These are phyloP conservation scores for Trypanosoma grayi DNA, from an alignment of 208 protist species.

Conservation along the genomic window DNA sequence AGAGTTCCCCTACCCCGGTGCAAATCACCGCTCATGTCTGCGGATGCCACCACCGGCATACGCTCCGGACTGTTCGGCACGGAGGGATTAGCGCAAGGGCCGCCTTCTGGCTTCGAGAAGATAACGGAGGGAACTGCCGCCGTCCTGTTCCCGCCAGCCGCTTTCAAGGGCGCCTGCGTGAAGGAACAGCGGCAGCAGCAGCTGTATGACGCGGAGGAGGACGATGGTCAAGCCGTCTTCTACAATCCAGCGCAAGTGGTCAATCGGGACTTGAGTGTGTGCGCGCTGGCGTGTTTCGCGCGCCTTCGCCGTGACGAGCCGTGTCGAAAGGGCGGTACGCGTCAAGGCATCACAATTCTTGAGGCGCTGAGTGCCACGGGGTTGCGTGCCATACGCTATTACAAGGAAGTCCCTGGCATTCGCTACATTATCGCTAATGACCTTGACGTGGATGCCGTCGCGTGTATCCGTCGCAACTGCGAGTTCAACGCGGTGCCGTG, in stretches of 20 bases:
- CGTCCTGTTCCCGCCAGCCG: constrained; percentile 74
- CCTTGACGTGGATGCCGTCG: constrained; percentile 93
- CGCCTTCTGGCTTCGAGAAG: constrained; percentile 60
- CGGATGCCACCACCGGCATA: constrained; percentile 1
- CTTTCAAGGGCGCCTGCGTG: constrained; percentile 12
- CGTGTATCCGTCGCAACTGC: constrained; percentile 95
- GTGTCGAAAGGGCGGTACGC: constrained; percentile 55
- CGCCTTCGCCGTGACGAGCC: constrained; percentile 46
- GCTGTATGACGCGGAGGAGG: neutral
- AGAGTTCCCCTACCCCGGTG: no score
- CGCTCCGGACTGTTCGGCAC: constrained; percentile 66
- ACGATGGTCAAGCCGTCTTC: constrained; percentile 90
- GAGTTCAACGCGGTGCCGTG: constrained; percentile 91
- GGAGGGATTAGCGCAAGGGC: constrained; percentile 50
- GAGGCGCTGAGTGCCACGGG: constrained; percentile 98
- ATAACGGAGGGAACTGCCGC: constrained; percentile 75
- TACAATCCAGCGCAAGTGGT: constrained; percentile 98
- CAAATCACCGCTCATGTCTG: neutral
- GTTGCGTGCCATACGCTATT: constrained; percentile 97
- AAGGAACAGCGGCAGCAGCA: neutral
- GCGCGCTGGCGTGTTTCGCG: constrained; percentile 89
- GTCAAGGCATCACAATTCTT: constrained; percentile 92
- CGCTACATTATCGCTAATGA: constrained; percentile 98
- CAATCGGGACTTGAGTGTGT: constrained; percentile 97
- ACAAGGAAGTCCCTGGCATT: constrained; percentile 95